A percentile compares a stretch with the other conserved stretches of the same genome.
These are phyloP conservation scores for Aureobasidium sp. DNA, from an alignment of 2,329 filamentous ascomycete species.

Conservation along the genomic window DNA sequence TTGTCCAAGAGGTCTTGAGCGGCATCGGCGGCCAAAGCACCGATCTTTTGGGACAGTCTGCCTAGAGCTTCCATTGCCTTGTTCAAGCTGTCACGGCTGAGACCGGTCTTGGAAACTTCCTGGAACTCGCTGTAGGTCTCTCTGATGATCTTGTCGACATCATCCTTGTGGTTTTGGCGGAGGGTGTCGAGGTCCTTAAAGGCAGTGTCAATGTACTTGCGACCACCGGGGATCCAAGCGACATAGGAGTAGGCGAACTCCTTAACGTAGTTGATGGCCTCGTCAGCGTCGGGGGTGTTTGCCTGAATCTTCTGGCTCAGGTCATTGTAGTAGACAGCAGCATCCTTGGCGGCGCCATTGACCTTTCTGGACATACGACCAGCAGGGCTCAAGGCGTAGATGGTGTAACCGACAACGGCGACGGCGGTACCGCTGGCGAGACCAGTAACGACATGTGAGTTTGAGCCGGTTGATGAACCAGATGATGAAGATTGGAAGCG, in stretches of 20 bases:
- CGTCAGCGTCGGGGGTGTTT: conserved; percentile 55
- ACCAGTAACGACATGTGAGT: conserved; percentile 41
- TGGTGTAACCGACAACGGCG: conserved; percentile 43
- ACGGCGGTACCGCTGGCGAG: conserved; percentile 44
- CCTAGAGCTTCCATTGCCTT: conserved; percentile 50
- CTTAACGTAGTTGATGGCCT: conserved; percentile 60
- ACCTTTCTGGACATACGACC: conserved; percentile 16
- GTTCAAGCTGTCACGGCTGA: conserved; percentile 56
- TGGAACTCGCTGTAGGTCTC: conserved; percentile 64
- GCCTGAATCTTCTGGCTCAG: conserved; percentile 49
- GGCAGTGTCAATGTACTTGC: conserved; percentile 58
- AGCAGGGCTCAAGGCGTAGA: conserved; percentile 48
- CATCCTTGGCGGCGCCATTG: conserved; percentile 43
- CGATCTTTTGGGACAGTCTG: conserved; percentile 53
- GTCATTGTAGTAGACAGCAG: conserved; percentile 54
- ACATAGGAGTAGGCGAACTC: conserved; percentile 63
- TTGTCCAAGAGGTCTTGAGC: conserved; percentile 61
- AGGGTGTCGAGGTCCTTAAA: conserved; percentile 67
- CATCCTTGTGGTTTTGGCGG: conserved; percentile 58
- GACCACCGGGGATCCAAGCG: conserved; percentile 63
- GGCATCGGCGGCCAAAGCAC: conserved; percentile 56
- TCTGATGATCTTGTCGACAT: conserved; percentile 61
- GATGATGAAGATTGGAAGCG: conserved; percentile 29
- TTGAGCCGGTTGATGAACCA: conserved; percentile 22
- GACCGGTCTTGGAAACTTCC: conserved; percentile 51